These are phyloP conservation scores for Cryptococcus amylolentus DNA, from an alignment of 1,284 basidiomycete species.

Conservation along the genomic window DNA sequence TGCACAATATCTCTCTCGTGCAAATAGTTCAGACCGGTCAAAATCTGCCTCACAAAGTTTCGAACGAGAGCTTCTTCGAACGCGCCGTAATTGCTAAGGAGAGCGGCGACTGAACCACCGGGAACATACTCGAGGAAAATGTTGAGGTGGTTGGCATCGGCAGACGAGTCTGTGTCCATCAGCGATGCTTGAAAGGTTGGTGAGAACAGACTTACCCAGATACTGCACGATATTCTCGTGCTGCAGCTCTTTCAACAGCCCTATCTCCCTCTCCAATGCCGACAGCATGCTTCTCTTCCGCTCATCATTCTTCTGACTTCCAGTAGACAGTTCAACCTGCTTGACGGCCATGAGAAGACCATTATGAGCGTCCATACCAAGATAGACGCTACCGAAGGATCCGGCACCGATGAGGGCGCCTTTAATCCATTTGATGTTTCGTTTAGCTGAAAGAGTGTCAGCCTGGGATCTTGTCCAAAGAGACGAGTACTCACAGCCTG, in stretches of 20 bases:
- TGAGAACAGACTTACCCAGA: slow-evolving; percentile 62
- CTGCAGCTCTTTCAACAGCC: slow-evolving; percentile 87
- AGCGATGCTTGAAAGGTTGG: neutral
- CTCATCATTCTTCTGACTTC: slow-evolving; percentile 82
- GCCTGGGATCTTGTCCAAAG: neutral
- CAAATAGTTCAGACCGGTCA: slow-evolving; percentile 86
- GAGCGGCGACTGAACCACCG: slow-evolving; percentile 90
- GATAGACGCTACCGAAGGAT: slow-evolving; percentile 90
- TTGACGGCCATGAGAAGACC: slow-evolving; percentile 99
- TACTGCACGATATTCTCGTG: slow-evolving; percentile 99
- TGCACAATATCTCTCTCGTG: slow-evolving; percentile 95
- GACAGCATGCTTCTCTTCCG: slow-evolving; percentile 92
- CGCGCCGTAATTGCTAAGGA: slow-evolving; percentile 90
- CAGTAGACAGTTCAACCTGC: slow-evolving; percentile 91
- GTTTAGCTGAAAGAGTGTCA: slow-evolving; percentile 48
- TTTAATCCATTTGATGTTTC: slow-evolving; percentile 95
- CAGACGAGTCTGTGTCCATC: slow-evolving; percentile 66
- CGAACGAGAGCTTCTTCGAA: slow-evolving; percentile 93
- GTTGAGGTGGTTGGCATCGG: slow-evolving; percentile 84
- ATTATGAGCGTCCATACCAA: slow-evolving; percentile 93
- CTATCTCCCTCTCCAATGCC: slow-evolving; percentile 93
- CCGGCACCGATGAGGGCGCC: slow-evolving; percentile 96
- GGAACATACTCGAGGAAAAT: slow-evolving; percentile 99
- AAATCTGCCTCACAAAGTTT: slow-evolving; percentile 91
- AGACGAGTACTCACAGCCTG: slow-evolving; percentile 55